A percentile compares a stretch with the other conserved stretches of the same genome.
Conservation (phyloP, 768 basidiomycete genomes). For the Lactifluus subvellereus region DNA sequence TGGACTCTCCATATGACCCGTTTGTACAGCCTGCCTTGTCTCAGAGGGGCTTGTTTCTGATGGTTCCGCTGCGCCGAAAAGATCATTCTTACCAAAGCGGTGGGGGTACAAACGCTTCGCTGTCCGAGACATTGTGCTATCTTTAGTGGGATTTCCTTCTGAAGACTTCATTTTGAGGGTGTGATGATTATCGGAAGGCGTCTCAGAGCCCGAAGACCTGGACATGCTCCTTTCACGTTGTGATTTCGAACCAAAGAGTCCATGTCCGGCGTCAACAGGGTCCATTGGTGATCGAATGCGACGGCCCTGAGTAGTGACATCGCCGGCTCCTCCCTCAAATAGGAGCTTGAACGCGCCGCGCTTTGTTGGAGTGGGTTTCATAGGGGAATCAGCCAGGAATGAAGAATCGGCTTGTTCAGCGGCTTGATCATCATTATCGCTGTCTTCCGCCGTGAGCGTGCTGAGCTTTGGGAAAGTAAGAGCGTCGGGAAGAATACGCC, state of each 20-base stretch:
- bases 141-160: slow-evolving; percentile 12
- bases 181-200: slow-evolving; percentile 21
- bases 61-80: slow-evolving; percentile 13
- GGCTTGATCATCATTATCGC: slow-evolving; percentile 35
- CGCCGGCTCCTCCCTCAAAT: slow-evolving; percentile 49
- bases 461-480: slow-evolving; percentile 36
- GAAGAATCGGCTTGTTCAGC: slow-evolving; percentile 36
- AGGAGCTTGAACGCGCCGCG: slow-evolving; percentile 60
- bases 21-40: slow-evolving; percentile 5
- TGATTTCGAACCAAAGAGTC: slow-evolving; percentile 17
- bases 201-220: slow-evolving; percentile 19
- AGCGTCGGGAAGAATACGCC: slow-evolving; percentile 45
- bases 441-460: slow-evolving; percentile 26
- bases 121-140: background rate
- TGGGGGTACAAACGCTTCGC: slow-evolving; percentile 14
- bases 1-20: background rate
- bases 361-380: slow-evolving; percentile 50
- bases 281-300: slow-evolving; percentile 20
- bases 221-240: slow-evolving; percentile 25
- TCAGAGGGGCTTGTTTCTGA: background rate
- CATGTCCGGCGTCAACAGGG: slow-evolving; percentile 6
- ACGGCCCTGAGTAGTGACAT: slow-evolving; percentile 11
- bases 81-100: slow-evolving; percentile 18
- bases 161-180: slow-evolving; percentile 7
- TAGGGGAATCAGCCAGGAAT: slow-evolving; percentile 67